phyloP scores from a whole-genome alignment of 768 basidiomycete species.

The Leucogyrophana mollusca region DNA sequence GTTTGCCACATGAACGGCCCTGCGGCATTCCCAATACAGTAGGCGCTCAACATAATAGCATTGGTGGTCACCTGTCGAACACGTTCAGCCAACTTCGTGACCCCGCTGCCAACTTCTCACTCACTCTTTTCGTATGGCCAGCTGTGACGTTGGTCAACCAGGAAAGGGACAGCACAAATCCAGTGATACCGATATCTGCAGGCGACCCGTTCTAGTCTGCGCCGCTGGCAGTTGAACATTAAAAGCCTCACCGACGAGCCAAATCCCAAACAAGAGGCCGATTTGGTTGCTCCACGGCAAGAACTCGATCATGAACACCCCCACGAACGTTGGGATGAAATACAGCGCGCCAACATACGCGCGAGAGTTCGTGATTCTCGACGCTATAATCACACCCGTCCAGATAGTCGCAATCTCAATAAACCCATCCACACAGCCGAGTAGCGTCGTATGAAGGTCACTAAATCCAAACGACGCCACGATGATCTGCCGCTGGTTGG shows the following conservation, averaged over 20 bases:
- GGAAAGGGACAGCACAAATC: constrained; percentile 58
- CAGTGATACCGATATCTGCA: constrained; percentile 52
- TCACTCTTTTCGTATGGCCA: constrained; percentile 72
- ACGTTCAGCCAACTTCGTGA: not conserved
- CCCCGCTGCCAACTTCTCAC: too few relatives aligned
- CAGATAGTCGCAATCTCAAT: constrained; percentile 71
- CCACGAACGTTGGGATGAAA: constrained; percentile 64
- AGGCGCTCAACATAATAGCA: constrained; percentile 72
- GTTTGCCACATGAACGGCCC: constrained; percentile 81
- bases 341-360: constrained; percentile 65
- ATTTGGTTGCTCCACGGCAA: constrained; percentile 66
- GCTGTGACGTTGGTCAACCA: constrained; percentile 69
- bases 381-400: constrained; percentile 57
- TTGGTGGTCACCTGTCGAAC: constrained; percentile 37
- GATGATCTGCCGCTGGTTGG: constrained; percentile 66
- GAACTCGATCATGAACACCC: constrained; percentile 59
- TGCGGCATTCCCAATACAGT: constrained; percentile 63
- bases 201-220: too few relatives aligned
- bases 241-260: constrained; percentile 44
- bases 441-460: constrained; percentile 62
- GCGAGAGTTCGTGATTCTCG: constrained; percentile 54
- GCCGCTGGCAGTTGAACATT: too few relatives aligned
- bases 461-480: constrained; percentile 66
- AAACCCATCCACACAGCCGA: constrained; percentile 63
- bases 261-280: constrained; percentile 59